Base-by-base conservation (phyloP, 371 early-diverging fungal genomes). In the Synchytrium microbalum region DNA sequence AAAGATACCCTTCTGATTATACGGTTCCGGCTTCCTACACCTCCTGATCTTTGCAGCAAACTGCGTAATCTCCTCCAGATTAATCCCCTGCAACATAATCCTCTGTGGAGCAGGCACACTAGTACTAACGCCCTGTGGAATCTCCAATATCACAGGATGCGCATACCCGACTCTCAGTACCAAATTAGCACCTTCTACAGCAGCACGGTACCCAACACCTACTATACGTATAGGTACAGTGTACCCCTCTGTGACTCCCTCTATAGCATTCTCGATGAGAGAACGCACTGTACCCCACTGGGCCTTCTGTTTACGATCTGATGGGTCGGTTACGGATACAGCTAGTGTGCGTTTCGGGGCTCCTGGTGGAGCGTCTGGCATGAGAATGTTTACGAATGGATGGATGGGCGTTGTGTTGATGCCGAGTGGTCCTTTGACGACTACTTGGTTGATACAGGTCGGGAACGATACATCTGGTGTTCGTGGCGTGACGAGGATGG, bases 1-100 rank as follows among this genome's bases (percentile, higher is more conserved):
- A 77, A 96, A 98, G 62, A 96, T 92, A 67, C 98, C 98, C 86
- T 98, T 98, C 72, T 92, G 93, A 74, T 98, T 98, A 71, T 96
- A 98, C 58, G 98, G 97, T 81, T 98, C 98, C 28, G 98, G 98
- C 71, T 83, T 85, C 77, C 92, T 84, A 88, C 89, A 89, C 64
- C 84, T 82, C 64, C 95, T 84, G 65, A 98, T 89, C 69, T 86
- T 86, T 60, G 95, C 92, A 5, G 98, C 98, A 72, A 96, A 92
- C 74, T 89, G 87, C 59, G 86, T 89, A 53, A 98, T 81, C 53
- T 80, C 72, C 65, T 88, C 87, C 67, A 86, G 71, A 75, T 95
- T 87, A 32, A 76, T 80, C 31, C 96, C 93, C 52, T 75, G 82
- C 67, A 98, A 69, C 33, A 94, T 67, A 46, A 98, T 81, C 58